Base-by-base conservation (phyloP, 331 rosid genomes). In the Quercus lobata region DNA sequence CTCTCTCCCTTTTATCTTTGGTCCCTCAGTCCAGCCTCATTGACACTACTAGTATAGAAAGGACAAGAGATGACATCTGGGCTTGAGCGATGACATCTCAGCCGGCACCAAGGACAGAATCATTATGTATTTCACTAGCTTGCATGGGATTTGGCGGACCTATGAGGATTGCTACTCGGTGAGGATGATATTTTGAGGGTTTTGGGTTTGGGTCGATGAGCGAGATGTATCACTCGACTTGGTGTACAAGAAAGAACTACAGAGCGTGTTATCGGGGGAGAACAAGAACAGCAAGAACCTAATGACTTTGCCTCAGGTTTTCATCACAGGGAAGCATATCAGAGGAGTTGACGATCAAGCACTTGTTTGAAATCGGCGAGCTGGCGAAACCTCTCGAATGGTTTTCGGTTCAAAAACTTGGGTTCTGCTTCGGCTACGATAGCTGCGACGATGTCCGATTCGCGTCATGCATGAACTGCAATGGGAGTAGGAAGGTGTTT, bases 181-280 rank as follows among this genome's bases (percentile, higher is more conserved):
- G 25, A 77, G 84, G 87, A 93, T 81, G 86, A 93, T 95, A 14
- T 87, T 95, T 60, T 77, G 84, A 69, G 97, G 99, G 53, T 95
- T 95, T 75, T 84, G 97, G 87, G 89, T 95, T 75, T 93, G 98
- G 98, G 90, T 95, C 19, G 99, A 95, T 7, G 97, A 93, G 77
- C 85, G 98, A 17, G 99, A 95, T 19, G 82, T 93, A 52, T 91
- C 96, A 2, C 93, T 95, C 93, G 93, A 95, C 72, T 74, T 84
- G 0, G 92, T 71, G 0, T 95, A 87, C 44, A 79, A 72, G 74
- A 90, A 81, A 53, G 99, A 95, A 87, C 76, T 95, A 85, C 91
- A 90, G 83, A 60, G 91, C 46, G 91, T 83, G 27, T 37, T 95
- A 22, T 37, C 89, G 83, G 94, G 91, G 0, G 90, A 87, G 81